A percentile compares a stretch with the other conserved stretches of the same genome.
Evolutionary conservation across 2,329 filamentous ascomycete species (phyloP).

Genomic region (Aspergillus sp.): DNA sequence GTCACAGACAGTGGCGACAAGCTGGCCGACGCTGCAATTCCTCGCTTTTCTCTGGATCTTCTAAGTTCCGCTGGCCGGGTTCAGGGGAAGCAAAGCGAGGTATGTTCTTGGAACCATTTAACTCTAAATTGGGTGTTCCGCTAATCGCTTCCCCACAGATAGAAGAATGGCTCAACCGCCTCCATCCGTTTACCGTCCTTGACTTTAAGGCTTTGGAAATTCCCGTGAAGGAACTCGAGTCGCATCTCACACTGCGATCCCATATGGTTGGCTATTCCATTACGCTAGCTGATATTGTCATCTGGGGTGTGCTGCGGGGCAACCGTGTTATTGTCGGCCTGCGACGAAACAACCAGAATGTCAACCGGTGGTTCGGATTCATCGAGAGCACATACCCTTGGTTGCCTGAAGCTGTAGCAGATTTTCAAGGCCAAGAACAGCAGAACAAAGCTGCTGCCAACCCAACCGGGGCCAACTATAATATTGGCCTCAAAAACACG

Average conservation of each 20-base stretch:
- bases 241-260: slow-evolving; percentile 81
- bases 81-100: not conserved
- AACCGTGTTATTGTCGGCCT: slow-evolving; percentile 81
- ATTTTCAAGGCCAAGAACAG: not conserved
- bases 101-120: not conserved
- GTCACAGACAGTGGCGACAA: not conserved
- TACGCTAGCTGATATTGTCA: slow-evolving; percentile 72
- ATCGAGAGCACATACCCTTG: slow-evolving; percentile 54
- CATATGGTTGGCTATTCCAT: slow-evolving; percentile 81
- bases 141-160: not conserved
- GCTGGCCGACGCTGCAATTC: not conserved
- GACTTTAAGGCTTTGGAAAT: slow-evolving; percentile 76
- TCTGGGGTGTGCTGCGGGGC: slow-evolving; percentile 79
- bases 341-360: slow-evolving; percentile 66
- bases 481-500: slow-evolving; percentile 79
- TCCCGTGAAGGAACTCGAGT: slow-evolving; percentile 69
- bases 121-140: not conserved
- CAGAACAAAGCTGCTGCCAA: slow-evolving; percentile 58
- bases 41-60: not conserved
- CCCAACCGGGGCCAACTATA: slow-evolving; percentile 84
- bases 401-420: not conserved
- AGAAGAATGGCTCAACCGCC: slow-evolving; percentile 56
- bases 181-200: slow-evolving; percentile 52
- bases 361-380: slow-evolving; percentile 84
- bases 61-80: not conserved